Evolutionary conservation across 2,329 filamentous ascomycete species (phyloP).

Genomic region (Triangularia setosa): DNA sequence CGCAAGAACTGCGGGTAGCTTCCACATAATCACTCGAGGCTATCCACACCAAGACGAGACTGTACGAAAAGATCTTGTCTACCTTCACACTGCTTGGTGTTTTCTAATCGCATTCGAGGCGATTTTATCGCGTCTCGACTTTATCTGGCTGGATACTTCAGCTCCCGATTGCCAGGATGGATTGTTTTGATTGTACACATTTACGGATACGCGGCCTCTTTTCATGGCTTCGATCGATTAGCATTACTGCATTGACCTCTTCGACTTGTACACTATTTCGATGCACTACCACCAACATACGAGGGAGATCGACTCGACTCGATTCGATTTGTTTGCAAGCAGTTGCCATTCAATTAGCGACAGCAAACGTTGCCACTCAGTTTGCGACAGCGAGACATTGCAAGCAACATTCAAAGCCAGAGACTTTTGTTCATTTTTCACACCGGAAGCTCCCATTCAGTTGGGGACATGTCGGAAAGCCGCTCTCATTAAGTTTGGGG

Average conservation of each 20-base stretch:
- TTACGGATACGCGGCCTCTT: neutral
- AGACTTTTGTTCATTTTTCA: neutral
- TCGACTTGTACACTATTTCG: neutral
- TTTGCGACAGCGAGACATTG: neutral
- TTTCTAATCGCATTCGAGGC: neutral
- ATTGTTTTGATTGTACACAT: neutral
- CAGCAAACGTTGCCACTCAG: neutral
- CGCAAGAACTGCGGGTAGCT: neutral
- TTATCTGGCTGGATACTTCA: neutral
- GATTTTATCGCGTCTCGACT: neutral
- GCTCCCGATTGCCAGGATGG: neutral
- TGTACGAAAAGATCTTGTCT: neutral
- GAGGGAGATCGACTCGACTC: neutral
- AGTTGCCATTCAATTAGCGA: conserved; percentile 5
- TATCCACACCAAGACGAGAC: neutral
- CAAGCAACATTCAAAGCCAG: neutral
- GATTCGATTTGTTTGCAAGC: conserved; percentile 7
- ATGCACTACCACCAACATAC: neutral
- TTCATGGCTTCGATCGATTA: neutral
- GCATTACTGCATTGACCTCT: neutral
- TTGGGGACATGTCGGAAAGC: neutral
- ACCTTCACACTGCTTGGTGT: neutral
- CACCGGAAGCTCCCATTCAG: neutral
- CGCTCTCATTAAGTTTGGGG: neutral
- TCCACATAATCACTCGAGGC: neutral